Base-by-base conservation (phyloP, 169 alveolate species). In the Cryptosporidium xiaoi region DNA sequence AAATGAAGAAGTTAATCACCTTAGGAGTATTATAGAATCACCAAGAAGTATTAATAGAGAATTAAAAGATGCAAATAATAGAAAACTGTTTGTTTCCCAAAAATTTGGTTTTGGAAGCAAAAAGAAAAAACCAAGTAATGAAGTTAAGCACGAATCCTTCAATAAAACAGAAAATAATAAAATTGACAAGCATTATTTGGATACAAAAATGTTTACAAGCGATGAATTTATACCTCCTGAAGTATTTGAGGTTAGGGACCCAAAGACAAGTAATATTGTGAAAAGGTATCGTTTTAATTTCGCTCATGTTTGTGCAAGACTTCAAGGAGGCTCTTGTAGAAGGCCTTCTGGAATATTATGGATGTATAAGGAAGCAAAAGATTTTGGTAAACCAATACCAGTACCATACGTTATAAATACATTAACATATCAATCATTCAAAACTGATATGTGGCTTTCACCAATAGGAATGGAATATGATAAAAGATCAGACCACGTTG, bases 381-480 rank as follows among this genome's bases (percentile, higher is more conserved):
- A 77, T 60, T 77, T 77, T 62, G 87, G 87, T 31, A 77, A 56
- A 36, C 87, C 87, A 2, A 77, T 77, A 12, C 87, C 87, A 10
- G 60, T 71, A 36, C 87, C 87, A n/a, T 77, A 77, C 33, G 87
- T 77, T 10, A 77, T 77, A 55, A 77, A 77, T 18, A 77, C 87
- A 27, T 50, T 60, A 60, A 77, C 87, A 15, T 77, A 77, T 46
- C 87, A 77, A 18, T 77, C 87, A 20, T 77, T 77, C 40, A 77
- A 71, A 48, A 77, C 87, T 34, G 87, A 77, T 62, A 77, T 77
- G 87, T 77, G 87, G 87, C 71, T 77, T 24, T 77, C 87, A 20
- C 87, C 87, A 60, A 62, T 33, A 27, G 87, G 87, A 56, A 77
- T 77, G 87, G 71, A 77, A n/a, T 24, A 60, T 36, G 87, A 77